phyloP scores from a whole-genome alignment of 495 filamentous ascomycete species.

The Annulohypoxylon moriforme region DNA sequence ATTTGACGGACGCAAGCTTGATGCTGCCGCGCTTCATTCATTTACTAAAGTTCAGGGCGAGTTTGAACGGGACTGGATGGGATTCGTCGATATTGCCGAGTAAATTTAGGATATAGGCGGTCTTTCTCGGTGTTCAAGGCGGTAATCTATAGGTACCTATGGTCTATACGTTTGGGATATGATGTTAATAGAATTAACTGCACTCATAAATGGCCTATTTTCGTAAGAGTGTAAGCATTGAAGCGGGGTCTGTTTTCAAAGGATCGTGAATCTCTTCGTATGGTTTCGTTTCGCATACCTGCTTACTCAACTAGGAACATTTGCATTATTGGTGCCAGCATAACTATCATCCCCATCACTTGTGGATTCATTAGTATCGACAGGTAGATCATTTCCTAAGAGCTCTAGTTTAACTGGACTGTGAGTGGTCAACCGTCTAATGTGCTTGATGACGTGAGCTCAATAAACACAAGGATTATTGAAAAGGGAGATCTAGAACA shows the following conservation, averaged over 20 bases:
- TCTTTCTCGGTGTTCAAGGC: not conserved
- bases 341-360: constrained; percentile 64
- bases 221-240: not conserved
- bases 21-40: constrained; percentile 8
- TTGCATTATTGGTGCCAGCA: constrained; percentile 66
- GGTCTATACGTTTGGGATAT: not conserved
- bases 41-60: constrained; percentile 37
- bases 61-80: constrained; percentile 34
- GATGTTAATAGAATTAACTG: not conserved
- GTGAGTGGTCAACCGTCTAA: constrained; percentile 65
- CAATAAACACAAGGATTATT: constrained; percentile 58
- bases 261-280: not conserved
- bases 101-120: not conserved
- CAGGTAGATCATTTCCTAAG: constrained; percentile 63
- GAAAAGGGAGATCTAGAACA: constrained; percentile 58
- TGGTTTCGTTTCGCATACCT: not conserved
- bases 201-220: not conserved
- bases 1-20: constrained; percentile 47
- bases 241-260: not conserved
- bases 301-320: not conserved
- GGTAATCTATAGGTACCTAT: not conserved
- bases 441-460: constrained; percentile 64
- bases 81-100: constrained; percentile 28
- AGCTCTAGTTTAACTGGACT: constrained; percentile 65
- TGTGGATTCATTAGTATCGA: constrained; percentile 66